Evolutionary conservation across 345 rosid genomes (phyloP).

Genomic region (Dimocarpus longan): DNA sequence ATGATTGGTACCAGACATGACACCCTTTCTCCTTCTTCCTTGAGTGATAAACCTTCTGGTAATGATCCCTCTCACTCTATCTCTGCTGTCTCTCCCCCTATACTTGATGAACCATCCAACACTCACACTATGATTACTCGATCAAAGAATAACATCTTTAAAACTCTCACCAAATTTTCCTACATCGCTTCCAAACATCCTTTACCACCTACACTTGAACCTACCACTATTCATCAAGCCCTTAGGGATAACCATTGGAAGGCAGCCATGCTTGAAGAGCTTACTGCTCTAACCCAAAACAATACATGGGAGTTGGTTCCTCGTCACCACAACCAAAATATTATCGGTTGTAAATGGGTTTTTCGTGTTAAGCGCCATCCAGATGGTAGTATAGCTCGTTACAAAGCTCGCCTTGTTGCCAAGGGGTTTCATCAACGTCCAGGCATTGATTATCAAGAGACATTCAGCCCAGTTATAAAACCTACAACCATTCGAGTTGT

Average conservation of each 20-base stretch:
- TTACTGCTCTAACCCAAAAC: neutral
- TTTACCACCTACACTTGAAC: neutral
- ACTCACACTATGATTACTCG: neutral
- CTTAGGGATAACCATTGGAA: neutral
- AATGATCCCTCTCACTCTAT: no score
- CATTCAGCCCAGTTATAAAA: no score
- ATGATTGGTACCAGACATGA: no score
- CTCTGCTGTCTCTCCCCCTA: no score
- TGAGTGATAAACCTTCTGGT: no score
- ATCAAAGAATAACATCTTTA: neutral
- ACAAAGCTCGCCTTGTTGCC: neutral
- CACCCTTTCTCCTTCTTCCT: no score
- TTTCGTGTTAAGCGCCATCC: neutral
- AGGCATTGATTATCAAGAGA: no score
- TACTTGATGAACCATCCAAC: neutral
- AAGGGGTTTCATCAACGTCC: no score
- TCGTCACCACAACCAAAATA: neutral
- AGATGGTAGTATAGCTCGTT: neutral
- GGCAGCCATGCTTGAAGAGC: neutral
- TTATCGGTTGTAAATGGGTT: neutral
- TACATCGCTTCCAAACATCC: neutral
- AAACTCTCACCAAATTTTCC: neutral
- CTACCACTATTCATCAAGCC: neutral
- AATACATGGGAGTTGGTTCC: neutral
- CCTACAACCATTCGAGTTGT: no score